A percentile compares a stretch with the other conserved stretches of the same genome.
Evolutionary conservation across 2,329 filamentous ascomycete genomes (phyloP).

Genomic region (Diaporthe citriasiana): DNA sequence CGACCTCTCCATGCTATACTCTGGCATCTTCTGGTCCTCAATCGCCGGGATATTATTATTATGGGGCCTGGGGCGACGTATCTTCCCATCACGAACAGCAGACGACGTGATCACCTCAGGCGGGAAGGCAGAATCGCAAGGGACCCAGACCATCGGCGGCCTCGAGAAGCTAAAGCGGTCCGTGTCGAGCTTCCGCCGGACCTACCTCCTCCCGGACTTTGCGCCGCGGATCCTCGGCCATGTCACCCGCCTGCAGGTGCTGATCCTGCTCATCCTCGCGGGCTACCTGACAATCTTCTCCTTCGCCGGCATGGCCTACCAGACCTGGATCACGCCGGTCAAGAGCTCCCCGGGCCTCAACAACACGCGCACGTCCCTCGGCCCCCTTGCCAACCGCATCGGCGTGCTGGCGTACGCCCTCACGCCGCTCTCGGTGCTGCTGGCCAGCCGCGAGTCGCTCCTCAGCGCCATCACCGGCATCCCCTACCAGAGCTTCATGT

Average conservation of each 20-base stretch:
- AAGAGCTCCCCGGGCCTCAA: constrained; percentile 66
- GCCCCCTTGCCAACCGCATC: constrained; percentile 77
- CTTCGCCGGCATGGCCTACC: constrained; percentile 78
- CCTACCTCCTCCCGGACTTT: constrained; percentile 73
- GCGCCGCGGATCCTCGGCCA: constrained; percentile 72
- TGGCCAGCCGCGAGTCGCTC: constrained; percentile 78
- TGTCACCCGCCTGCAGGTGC: constrained; percentile 77
- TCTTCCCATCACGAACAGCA: not conserved
- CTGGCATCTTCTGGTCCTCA: constrained; percentile 64
- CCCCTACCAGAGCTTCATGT: constrained; percentile 83
- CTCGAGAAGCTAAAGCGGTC: constrained; percentile 37
- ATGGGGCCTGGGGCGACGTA: constrained; percentile 55
- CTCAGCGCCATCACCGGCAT: constrained; percentile 79
- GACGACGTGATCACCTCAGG: not conserved
- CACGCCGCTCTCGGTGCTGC: constrained; percentile 77
- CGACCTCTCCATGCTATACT: constrained; percentile 65
- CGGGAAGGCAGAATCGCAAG: constrained; percentile 5
- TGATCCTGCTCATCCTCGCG: constrained; percentile 69
- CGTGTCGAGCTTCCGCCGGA: constrained; percentile 52
- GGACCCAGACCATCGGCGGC: constrained; percentile 8
- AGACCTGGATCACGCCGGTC: constrained; percentile 78
- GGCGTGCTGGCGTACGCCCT: constrained; percentile 81
- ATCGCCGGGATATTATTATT: constrained; percentile 59
- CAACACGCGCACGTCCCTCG: constrained; percentile 76
- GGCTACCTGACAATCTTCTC: constrained; percentile 77